Evolutionary conservation across 345 rosid species (phyloP).

Genomic region (Rhodamnia argentea): DNA sequence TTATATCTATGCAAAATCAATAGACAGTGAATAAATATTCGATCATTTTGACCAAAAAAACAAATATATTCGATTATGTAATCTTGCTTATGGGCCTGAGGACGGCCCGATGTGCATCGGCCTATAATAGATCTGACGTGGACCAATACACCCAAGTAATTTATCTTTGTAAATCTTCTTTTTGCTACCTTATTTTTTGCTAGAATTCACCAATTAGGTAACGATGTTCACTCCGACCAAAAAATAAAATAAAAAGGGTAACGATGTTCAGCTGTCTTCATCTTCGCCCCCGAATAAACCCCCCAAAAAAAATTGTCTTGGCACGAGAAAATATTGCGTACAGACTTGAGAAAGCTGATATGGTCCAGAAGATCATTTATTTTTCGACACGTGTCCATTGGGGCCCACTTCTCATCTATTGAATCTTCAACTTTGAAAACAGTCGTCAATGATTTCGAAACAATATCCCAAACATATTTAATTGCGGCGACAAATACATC

Average conservation of each 20-base stretch:
- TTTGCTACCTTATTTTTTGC: not conserved
- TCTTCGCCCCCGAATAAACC: not conserved
- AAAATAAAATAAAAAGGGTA: too few relatives aligned
- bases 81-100: not conserved
- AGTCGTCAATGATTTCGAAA: not conserved
- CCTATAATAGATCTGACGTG: not conserved
- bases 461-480: not conserved
- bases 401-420: too few relatives aligned
- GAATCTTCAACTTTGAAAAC: not conserved
- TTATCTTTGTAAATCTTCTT: not conserved
- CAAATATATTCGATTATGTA: not conserved
- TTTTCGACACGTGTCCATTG: too few relatives aligned
- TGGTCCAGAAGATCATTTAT: too few relatives aligned
- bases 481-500: not conserved
- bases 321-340: too few relatives aligned
- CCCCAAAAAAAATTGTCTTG: too few relatives aligned
- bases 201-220: not conserved
- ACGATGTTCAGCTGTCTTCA: not conserved
- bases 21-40: not conserved
- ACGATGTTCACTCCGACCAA: not conserved
- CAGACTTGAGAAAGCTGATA: too few relatives aligned
- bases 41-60: too few relatives aligned
- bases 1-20: not conserved
- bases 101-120: not conserved
- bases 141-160: not conserved